These are phyloP conservation scores for Sporothrix mexicana DNA, from an alignment of 2,329 filamentous ascomycete species.

Conservation along the genomic window DNA sequence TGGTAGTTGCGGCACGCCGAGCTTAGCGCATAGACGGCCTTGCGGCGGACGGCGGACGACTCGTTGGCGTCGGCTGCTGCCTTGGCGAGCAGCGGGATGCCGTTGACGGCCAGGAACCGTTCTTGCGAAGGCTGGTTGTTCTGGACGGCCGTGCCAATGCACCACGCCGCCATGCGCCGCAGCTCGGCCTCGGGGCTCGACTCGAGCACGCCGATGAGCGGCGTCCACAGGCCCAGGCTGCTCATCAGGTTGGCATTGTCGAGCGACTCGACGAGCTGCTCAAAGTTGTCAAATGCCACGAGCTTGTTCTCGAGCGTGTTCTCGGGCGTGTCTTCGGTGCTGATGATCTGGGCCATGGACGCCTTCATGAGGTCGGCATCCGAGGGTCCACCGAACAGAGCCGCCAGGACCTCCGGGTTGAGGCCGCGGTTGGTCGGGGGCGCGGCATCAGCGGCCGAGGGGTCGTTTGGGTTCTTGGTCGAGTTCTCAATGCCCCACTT, in stretches of 20 bases:
- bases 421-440: constrained; percentile 53
- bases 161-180: constrained; percentile 89
- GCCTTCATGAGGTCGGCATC: constrained; percentile 92
- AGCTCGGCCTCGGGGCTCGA: constrained; percentile 70
- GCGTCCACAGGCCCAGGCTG: constrained; percentile 78
- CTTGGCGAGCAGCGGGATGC: constrained; percentile 71
- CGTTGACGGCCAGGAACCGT: constrained; percentile 66
- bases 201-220: constrained; percentile 72
- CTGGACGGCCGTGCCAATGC: constrained; percentile 90
- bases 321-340: constrained; percentile 42
- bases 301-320: constrained; percentile 75
- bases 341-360: constrained; percentile 76
- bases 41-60: constrained; percentile 69
- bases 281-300: constrained; percentile 91
- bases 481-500: constrained; percentile 48
- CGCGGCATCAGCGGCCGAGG: constrained; percentile 38
- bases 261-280: constrained; percentile 87
- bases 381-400: constrained; percentile 81
- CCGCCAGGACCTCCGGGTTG: constrained; percentile 71
- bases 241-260: constrained; percentile 97
- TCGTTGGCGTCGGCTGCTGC: constrained; percentile 67
- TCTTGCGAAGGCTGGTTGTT: constrained; percentile 91
- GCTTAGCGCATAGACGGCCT: constrained; percentile 88
- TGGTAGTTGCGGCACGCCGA: constrained; percentile 89
- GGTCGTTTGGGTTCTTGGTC: constrained; percentile 38